Conservation (phyloP, 179 eudicot genomes). For the Amaranthus tricolor region DNA sequence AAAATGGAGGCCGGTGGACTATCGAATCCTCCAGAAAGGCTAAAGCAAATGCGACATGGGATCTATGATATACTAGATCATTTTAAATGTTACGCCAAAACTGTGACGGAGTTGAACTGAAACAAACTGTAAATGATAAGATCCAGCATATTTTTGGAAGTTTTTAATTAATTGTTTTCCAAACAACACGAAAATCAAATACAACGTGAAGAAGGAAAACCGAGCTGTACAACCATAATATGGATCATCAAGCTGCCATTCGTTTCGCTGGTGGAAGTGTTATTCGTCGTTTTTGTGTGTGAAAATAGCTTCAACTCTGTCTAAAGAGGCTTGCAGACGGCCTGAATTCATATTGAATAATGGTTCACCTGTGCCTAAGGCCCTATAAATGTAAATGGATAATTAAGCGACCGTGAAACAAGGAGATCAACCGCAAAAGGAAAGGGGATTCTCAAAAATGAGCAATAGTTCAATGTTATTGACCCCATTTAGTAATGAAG, state of each 20-base stretch:
- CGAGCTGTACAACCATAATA: neutral
- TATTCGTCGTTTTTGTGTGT: constrained; percentile 36
- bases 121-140: neutral
- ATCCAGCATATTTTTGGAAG: neutral
- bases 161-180: neutral
- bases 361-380: constrained; percentile 71
- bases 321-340: constrained; percentile 79
- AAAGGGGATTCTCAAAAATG: neutral
- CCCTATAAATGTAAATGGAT: constrained; percentile 38
- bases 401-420: neutral
- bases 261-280: neutral
- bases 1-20: no score
- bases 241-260: neutral
- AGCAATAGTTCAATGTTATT: neutral
- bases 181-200: neutral
- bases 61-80: neutral
- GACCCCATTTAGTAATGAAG: neutral
- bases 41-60: neutral
- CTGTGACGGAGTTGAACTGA: neutral
- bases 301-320: constrained; percentile 79
- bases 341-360: constrained; percentile 86
- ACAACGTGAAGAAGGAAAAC: neutral
- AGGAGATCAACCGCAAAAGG: neutral
- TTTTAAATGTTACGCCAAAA: neutral
- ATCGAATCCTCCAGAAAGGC: neutral